phyloP scores from a whole-genome alignment of 2,329 filamentous ascomycete genomes.

The Neopestalotiopsis sp. region DNA sequence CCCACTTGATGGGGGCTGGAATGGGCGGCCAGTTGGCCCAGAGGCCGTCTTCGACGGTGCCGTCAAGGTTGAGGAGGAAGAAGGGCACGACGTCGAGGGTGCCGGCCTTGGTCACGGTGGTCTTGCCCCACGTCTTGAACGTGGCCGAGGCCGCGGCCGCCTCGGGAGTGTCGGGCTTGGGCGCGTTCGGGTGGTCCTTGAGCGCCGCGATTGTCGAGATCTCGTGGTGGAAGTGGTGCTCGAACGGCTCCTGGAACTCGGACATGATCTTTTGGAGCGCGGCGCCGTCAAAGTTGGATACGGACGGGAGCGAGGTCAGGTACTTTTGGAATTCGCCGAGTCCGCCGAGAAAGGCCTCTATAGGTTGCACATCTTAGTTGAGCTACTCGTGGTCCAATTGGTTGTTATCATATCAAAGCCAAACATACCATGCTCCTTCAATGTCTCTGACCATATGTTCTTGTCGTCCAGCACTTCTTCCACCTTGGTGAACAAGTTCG shows the following conservation, averaged over 20 bases:
- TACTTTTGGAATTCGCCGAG: slow-evolving; percentile 59
- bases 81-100: slow-evolving; percentile 67
- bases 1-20: slow-evolving; percentile 64
- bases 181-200: slow-evolving; percentile 55
- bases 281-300: slow-evolving; percentile 48
- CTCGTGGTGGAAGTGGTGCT: slow-evolving; percentile 61
- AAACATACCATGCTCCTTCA: slow-evolving; percentile 59
- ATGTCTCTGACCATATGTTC: slow-evolving; percentile 56
- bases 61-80: slow-evolving; percentile 68
- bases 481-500: slow-evolving; percentile 59
- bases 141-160: slow-evolving; percentile 51
- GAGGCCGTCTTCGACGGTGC: slow-evolving; percentile 60
- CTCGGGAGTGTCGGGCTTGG: slow-evolving; percentile 49
- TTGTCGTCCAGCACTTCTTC: slow-evolving; percentile 57
- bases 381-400: neutral
- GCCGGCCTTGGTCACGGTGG: slow-evolving; percentile 66
- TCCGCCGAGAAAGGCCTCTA: slow-evolving; percentile 56
- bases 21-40: slow-evolving; percentile 72
- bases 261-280: slow-evolving; percentile 56
- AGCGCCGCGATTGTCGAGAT: slow-evolving; percentile 57
- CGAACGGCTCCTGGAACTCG: slow-evolving; percentile 56
- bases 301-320: slow-evolving; percentile 47
- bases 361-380: neutral
- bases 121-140: slow-evolving; percentile 68
- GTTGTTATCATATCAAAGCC: neutral